These are phyloP conservation scores for Tulasnella sp. DNA, from an alignment of 768 basidiomycete genomes.

Conservation along the genomic window DNA sequence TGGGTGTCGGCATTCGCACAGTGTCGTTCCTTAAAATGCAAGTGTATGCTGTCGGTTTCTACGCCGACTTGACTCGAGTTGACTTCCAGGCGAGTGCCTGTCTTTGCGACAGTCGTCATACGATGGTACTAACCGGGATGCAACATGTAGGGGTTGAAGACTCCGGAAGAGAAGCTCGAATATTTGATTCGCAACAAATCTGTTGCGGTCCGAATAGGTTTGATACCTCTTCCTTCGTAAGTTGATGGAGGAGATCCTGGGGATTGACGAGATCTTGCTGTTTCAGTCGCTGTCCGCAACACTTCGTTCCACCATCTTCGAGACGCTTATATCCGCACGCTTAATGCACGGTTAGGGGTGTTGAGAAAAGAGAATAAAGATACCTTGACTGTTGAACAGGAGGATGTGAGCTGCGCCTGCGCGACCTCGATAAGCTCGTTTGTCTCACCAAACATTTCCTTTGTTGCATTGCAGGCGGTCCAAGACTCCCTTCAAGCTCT, in stretches of 20 bases:
- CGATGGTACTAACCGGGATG: background rate
- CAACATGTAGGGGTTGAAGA: background rate
- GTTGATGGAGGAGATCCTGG: too few relatives aligned
- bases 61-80: slow-evolving; percentile 23
- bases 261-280: background rate
- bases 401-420: slow-evolving; percentile 11
- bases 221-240: background rate
- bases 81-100: background rate
- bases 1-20: slow-evolving; percentile 29
- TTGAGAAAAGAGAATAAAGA: background rate
- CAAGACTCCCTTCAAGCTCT: slow-evolving; percentile 24
- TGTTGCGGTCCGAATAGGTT: slow-evolving; percentile 29
- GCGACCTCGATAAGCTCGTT: background rate
- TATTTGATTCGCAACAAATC: slow-evolving; percentile 24
- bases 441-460: background rate
- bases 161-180: slow-evolving; percentile 28
- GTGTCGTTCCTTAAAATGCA: slow-evolving; percentile 32
- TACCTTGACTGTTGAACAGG: slow-evolving; percentile 3
- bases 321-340: slow-evolving; percentile 30
- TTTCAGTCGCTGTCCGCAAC: slow-evolving; percentile 27
- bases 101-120: background rate
- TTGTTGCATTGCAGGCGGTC: background rate
- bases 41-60: slow-evolving; percentile 32
- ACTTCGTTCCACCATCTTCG: slow-evolving; percentile 35
- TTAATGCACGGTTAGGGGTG: slow-evolving; percentile 13